Base-by-base conservation (phyloP, 768 basidiomycete species). In the Lactarius psammicola region DNA sequence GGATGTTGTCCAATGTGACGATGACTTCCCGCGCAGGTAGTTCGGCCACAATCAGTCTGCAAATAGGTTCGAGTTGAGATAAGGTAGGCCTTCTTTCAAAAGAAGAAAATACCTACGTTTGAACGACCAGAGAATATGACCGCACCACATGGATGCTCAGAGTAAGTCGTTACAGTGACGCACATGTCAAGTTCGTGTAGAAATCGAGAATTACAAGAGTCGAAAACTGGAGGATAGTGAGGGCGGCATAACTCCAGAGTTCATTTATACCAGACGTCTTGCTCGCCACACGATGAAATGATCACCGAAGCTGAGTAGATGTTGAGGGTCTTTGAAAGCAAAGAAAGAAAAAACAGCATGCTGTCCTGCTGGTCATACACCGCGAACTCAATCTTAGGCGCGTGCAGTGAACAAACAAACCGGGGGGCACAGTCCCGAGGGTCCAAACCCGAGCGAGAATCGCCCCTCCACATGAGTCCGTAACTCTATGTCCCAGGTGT, bases 11-110 rank as follows among this genome's bases (percentile, higher is more conserved):
- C 56, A 0, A 18, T 15, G 18, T 67, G 66, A 44, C 49, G 60
- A 11, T 46, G 18, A 15, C 66, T 67, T 58, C 61, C 56, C 13
- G 66, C 66, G 34, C 66, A 67, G 20, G 26, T 46, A 9, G 36
- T 59, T 33, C 60, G 60, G 31, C 66, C 66, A 33, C 66, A 67
- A 38, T 67, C 66, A 1, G 61, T 67, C 66, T 67, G 34, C 8
- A 42, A 55, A 57, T 8, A 17, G 23, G 34, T 56, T 18, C 11
- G 3, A 33, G 17, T 18, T 2, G 17, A 10, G 33, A 58, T 56
- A 62, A 18, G 13, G 6, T 44, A 26, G 20, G n/a, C 15, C 13
- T 5, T 10, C 42, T 26, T 51, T n/a, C 4, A 33, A 28, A 28
- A 31, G 28, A 2, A 60, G n/a, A 28, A 28, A 23, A 53, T 5